These are phyloP conservation scores for Trichophaea hybrida DNA, from an alignment of 2,329 filamentous ascomycete species.

Conservation along the genomic window DNA sequence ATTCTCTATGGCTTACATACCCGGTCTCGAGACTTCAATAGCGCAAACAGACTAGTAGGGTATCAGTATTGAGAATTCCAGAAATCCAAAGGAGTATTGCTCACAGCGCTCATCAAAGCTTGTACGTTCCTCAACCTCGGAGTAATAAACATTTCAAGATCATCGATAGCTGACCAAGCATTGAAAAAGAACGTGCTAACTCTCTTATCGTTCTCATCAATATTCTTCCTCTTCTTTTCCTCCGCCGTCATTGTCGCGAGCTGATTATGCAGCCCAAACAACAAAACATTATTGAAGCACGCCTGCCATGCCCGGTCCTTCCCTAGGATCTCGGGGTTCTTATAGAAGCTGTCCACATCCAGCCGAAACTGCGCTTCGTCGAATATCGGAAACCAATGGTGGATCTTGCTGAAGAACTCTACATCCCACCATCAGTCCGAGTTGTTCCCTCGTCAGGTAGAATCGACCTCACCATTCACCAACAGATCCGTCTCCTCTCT, in stretches of 20 bases:
- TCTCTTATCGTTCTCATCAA: not conserved
- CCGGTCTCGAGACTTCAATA: conserved; percentile 47
- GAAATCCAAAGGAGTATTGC: conserved; percentile 21
- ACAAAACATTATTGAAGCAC: conserved; percentile 27
- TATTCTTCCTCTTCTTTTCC: not conserved
- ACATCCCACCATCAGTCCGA: not conserved
- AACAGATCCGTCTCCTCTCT: conserved; percentile 11
- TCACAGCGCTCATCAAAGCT: conserved; percentile 44
- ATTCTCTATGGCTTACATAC: not conserved
- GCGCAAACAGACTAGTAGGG: conserved; percentile 43
- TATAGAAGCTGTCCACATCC: conserved; percentile 15
- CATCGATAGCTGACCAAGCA: conserved; percentile 31
- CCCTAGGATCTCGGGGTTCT: conserved; percentile 6
- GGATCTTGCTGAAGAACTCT: conserved; percentile 16
- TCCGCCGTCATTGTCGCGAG: not conserved
- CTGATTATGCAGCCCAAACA: conserved; percentile 19
- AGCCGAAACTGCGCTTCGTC: conserved; percentile 11
- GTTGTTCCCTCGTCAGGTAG: no score
- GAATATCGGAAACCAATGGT: conserved; percentile 22
- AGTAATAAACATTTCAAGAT: conserved; percentile 44
- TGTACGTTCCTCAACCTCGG: conserved; percentile 43
- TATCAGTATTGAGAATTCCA: not conserved
- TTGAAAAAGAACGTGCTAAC: conserved; percentile 24
- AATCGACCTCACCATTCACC: conserved; percentile 3
- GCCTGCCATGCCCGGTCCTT: conserved; percentile 26